phyloP scores from a whole-genome alignment of 352 stramenopile species.

The Pythium aquatile region DNA sequence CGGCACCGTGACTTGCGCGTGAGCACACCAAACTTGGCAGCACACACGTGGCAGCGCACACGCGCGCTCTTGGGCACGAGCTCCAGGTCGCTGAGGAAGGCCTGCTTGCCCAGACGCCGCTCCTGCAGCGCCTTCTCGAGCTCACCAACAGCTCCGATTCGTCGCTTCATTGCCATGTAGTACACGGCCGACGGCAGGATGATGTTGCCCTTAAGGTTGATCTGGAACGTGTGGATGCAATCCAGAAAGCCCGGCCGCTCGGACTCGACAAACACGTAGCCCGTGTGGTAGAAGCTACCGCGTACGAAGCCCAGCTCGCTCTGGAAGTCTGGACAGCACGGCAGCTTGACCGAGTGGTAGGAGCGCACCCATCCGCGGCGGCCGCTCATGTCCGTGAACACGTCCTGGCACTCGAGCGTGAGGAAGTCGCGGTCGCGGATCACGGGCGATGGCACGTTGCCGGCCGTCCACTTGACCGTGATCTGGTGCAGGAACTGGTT shows the following conservation, averaged over 20 bases:
- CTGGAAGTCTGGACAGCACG: slow-evolving; percentile 57
- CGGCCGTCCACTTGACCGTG: slow-evolving; percentile 63
- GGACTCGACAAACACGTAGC: slow-evolving; percentile 72
- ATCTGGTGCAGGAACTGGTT: slow-evolving; percentile 57
- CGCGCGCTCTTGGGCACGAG: slow-evolving; percentile 59
- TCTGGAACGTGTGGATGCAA: slow-evolving; percentile 58
- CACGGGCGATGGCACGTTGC: slow-evolving; percentile 53
- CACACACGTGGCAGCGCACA: slow-evolving; percentile 57
- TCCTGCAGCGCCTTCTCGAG: slow-evolving; percentile 52
- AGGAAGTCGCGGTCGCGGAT: slow-evolving; percentile 72
- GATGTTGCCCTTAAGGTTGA: slow-evolving; percentile 65
- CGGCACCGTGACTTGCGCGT: slow-evolving; percentile 62
- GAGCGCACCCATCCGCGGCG: slow-evolving; percentile 67
- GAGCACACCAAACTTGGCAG: slow-evolving; percentile 57
- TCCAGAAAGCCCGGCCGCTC: slow-evolving; percentile 58
- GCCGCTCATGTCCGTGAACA: slow-evolving; percentile 58
- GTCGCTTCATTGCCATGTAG: slow-evolving; percentile 54
- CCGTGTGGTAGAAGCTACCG: slow-evolving; percentile 68
- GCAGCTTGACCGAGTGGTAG: slow-evolving; percentile 68
- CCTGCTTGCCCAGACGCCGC: slow-evolving; percentile 43
- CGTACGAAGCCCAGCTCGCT: slow-evolving; percentile 49
- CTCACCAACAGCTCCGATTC: slow-evolving; percentile 43
- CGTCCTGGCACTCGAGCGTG: slow-evolving; percentile 75
- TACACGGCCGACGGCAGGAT: slow-evolving; percentile 45
- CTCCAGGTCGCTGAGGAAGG: slow-evolving; percentile 66